These are phyloP conservation scores for Cryptococcus sp. DNA, from an alignment of 1,284 basidiomycete species.

Conservation along the genomic window DNA sequence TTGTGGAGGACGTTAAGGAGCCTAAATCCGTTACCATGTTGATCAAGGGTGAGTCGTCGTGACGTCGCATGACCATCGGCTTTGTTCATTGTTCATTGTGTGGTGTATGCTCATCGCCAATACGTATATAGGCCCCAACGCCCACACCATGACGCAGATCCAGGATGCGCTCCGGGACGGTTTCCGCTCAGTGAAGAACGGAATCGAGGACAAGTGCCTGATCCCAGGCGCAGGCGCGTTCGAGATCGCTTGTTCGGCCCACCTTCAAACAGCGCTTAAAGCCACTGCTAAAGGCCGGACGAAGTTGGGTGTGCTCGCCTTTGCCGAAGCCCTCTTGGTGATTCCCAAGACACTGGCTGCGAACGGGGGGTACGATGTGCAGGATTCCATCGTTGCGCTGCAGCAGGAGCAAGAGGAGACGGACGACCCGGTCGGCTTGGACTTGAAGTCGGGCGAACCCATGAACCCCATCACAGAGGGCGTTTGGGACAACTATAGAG, in stretches of 20 bases:
- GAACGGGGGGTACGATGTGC: constrained; percentile 97
- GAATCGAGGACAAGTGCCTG: constrained; percentile 83
- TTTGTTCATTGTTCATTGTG: background rate
- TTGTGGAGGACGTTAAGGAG: constrained; percentile 93
- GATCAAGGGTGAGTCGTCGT: constrained; percentile 73
- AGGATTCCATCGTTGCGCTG: constrained; percentile 87
- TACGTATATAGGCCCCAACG: constrained; percentile 68
- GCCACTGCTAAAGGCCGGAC: constrained; percentile 89
- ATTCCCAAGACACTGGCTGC: constrained; percentile 96
- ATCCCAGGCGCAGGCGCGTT: constrained; percentile 97
- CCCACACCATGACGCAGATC: constrained; percentile 94
- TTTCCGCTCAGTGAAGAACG: constrained; percentile 94
- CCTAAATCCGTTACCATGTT: constrained; percentile 97
- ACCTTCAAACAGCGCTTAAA: constrained; percentile 75
- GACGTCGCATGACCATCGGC: background rate
- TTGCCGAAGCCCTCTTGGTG: constrained; percentile 89
- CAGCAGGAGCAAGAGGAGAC: constrained; percentile 87
- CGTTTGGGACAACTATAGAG: constrained; percentile 98
- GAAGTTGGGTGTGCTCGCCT: constrained; percentile 97
- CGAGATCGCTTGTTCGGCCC: constrained; percentile 87
- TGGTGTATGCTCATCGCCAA: background rate
- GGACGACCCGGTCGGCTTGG: constrained; percentile 90
- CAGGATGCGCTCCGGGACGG: constrained; percentile 97
- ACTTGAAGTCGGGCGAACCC: constrained; percentile 91
- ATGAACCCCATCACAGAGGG: constrained; percentile 94